A percentile compares a stretch with the other conserved stretches of the same genome.
Evolutionary conservation across 257 asterid genomes (phyloP).

Genomic region (Salvia hispanica): DNA sequence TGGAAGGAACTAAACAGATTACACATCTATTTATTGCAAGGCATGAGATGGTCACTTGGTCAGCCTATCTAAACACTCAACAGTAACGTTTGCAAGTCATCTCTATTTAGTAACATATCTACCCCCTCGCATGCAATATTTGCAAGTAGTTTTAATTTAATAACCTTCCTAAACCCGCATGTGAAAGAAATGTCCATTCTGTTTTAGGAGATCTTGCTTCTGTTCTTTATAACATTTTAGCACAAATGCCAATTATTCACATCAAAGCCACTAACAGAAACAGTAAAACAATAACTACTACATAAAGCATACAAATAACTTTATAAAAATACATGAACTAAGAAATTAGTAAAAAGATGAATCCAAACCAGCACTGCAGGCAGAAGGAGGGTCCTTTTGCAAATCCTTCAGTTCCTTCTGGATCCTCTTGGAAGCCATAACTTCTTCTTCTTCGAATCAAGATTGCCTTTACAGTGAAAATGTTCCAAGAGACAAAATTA

Average conservation of each 20-base stretch:
- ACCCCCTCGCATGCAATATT: neutral
- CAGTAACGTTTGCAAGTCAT: neutral
- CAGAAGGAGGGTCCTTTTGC: slow-evolving; percentile 66
- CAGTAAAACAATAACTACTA: neutral
- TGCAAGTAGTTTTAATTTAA: too few relatives aligned
- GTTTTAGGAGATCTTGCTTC: neutral
- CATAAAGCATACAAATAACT: neutral
- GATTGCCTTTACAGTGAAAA: slow-evolving; percentile 1
- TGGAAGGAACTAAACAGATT: neutral
- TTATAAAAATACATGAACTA: neutral
- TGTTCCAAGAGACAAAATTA: neutral
- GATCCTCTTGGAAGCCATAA: slow-evolving; percentile 68
- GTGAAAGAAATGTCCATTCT: neutral
- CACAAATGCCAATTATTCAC: neutral
- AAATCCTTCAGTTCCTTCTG: slow-evolving; percentile 63
- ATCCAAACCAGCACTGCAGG: slow-evolving; percentile 67
- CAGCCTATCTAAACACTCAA: neutral
- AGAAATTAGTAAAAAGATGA: neutral
- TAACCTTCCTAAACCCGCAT: too few relatives aligned
- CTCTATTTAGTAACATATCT: neutral
- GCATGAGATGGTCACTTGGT: neutral
- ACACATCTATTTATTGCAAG: neutral
- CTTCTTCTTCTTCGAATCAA: slow-evolving; percentile 1
- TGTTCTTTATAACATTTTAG: neutral
- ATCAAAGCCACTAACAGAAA: neutral